Evolutionary conservation across 306 rosid genomes (phyloP), one percentile per base, ranked within the genome.

Genomic region (Dryas alaskensis): DNA sequence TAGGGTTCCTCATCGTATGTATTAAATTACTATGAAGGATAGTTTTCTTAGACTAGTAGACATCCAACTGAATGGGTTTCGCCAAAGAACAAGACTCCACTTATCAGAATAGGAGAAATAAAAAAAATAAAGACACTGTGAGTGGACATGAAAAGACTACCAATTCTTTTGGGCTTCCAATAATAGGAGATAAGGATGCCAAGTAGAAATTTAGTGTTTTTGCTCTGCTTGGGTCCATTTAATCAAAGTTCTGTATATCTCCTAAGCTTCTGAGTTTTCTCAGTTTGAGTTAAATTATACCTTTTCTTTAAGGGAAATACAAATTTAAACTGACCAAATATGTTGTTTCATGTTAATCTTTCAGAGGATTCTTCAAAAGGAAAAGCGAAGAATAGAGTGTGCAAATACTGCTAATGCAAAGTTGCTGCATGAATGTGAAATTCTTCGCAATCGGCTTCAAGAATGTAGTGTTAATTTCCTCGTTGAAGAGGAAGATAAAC

Each of bases 391-490:
- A 81, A 44, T 72, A 78, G 92, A 89, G 67, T 76, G 63, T 16
- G 84, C 89, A 69, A 73, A 76, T 55, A 55, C 63, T 57, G 89
- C 88, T 61, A 87, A 88, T 80, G 72, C 80, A n/a, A 92, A 89
- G 87, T 80, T 94, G 83, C 83, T 94, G 79, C 95, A 88, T 53
- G 95, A 89, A 79, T 94, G 97, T 83, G 86, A 77, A 82, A 85
- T 91, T 76, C 98, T 94, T 83, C 86, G 79, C 60, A 73, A 78
- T 76, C 88, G 96, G 77, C 97, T 94, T 79, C 84, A 73, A 66
- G 98, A 91, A 75, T 94, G 97, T 61, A 91, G 92, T 50, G 91
- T 94, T 67, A 90, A 88, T 78, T 94, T 94, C 73, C 96, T 91
- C 54, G 83, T 88, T 51, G 96, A 91, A 79, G 96, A 91, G 84